phyloP scores from a whole-genome alignment of 208 protist species.

The Jaenimonas drosophilae region DNA sequence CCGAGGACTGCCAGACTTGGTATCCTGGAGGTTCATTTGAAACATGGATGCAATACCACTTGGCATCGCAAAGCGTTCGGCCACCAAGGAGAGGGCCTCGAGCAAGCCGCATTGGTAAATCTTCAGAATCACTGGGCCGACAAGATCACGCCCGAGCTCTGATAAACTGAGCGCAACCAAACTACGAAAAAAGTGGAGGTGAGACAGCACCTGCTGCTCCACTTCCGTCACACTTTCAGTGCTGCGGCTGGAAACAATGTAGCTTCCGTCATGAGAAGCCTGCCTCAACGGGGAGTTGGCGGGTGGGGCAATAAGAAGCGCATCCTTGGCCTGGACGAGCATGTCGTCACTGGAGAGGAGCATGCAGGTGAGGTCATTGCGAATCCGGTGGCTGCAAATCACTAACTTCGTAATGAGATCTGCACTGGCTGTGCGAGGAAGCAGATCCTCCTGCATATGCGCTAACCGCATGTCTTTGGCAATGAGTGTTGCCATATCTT shows the following conservation, averaged over 20 bases:
- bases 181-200: slow-evolving; percentile 63
- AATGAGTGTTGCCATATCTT: slow-evolving; percentile 30
- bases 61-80: slow-evolving; percentile 58
- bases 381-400: slow-evolving; percentile 38
- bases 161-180: slow-evolving; percentile 45
- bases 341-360: slow-evolving; percentile 38
- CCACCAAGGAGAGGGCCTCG: slow-evolving; percentile 59
- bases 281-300: no score
- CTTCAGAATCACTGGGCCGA: slow-evolving; percentile 49
- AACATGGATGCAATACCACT: slow-evolving; percentile 18
- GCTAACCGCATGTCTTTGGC: slow-evolving; percentile 32
- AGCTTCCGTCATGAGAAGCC: no score
- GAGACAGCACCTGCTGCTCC: slow-evolving; percentile 53
- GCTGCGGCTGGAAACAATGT: background rate
- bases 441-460: slow-evolving; percentile 23
- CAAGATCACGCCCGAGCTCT: slow-evolving; percentile 38
- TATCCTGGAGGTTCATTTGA: slow-evolving; percentile 9
- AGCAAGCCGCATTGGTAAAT: slow-evolving; percentile 45
- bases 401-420: slow-evolving; percentile 18
- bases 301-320: slow-evolving; percentile 28
- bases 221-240: background rate
- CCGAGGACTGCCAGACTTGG: background rate
- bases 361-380: slow-evolving; percentile 49
- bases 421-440: slow-evolving; percentile 5
- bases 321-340: slow-evolving; percentile 38